Evolutionary conservation across 257 asterid species (phyloP).

Genomic region (Rehmannia glutinosa): DNA sequence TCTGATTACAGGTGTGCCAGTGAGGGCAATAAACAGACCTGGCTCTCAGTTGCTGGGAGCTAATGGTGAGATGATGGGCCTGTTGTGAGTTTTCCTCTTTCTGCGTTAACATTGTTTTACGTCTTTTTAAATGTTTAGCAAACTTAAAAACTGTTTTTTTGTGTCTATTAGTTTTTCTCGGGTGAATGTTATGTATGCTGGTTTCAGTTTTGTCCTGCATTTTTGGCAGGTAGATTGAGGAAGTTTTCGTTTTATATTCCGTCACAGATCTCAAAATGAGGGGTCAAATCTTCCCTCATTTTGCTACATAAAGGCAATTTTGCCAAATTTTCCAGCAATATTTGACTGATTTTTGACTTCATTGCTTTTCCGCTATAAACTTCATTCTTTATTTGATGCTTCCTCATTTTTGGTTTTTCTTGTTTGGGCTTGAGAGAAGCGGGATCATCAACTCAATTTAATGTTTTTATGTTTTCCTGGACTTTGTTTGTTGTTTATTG

Average conservation of each 20-base stretch:
- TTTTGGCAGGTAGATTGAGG: background rate
- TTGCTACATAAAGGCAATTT: background rate
- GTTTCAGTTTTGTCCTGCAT: background rate
- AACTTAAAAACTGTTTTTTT: background rate
- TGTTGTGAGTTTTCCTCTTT: conserved; percentile 55
- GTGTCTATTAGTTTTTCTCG: conserved; percentile 3
- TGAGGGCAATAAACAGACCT: conserved; percentile 89
- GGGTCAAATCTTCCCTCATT: background rate
- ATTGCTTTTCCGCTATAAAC: background rate
- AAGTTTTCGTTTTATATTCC: background rate
- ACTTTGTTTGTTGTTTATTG: conserved; percentile 32
- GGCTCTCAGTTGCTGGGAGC: conserved; percentile 87
- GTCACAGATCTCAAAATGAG: background rate
- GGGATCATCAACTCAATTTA: background rate
- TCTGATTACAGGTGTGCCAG: conserved; percentile 66
- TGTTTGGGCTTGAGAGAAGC: background rate
- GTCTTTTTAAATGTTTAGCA: background rate
- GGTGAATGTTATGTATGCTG: background rate
- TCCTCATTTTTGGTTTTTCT: background rate
- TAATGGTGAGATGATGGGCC: conserved; percentile 98
- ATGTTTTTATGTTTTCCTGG: background rate
- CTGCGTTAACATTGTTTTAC: background rate
- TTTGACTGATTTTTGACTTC: background rate
- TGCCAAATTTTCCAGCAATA: background rate
- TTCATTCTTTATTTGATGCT: background rate